These are phyloP conservation scores for Metarhizium album DNA, from an alignment of 2,329 filamentous ascomycete genomes.

Conservation along the genomic window DNA sequence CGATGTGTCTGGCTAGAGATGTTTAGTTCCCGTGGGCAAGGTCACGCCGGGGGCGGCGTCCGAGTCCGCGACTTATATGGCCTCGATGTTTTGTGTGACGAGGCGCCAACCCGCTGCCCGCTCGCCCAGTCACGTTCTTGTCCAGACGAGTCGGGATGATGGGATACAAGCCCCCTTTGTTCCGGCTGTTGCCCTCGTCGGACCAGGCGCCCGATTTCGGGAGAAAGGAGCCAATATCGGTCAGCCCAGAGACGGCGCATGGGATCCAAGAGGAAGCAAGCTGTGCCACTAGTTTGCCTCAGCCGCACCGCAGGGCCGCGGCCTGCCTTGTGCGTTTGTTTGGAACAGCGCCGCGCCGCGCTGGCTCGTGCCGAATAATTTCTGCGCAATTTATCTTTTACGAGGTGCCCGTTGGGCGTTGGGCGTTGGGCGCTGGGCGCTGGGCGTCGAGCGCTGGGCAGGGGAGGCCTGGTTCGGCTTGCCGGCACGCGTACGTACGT, in stretches of 20 bases:
- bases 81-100: background rate
- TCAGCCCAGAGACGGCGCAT: background rate
- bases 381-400: background rate
- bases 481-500: too few relatives aligned
- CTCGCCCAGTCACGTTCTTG: too few relatives aligned
- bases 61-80: background rate
- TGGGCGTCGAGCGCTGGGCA: too few relatives aligned
- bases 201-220: background rate
- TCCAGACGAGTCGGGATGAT: too few relatives aligned
- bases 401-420: background rate
- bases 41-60: background rate
- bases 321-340: background rate
- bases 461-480: too few relatives aligned
- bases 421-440: too few relatives aligned
- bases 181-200: background rate
- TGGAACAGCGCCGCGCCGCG: background rate
- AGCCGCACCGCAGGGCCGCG: conserved; percentile 2
- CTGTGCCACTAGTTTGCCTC: conserved; percentile 1
- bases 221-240: conserved; percentile 2
- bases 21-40: too few relatives aligned
- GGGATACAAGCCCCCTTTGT: background rate
- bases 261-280: background rate
- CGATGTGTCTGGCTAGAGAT: background rate
- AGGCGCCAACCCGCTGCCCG: too few relatives aligned
- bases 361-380: background rate